A percentile compares a stretch with the other conserved stretches of the same genome.
Evolutionary conservation across 1,284 basidiomycete species (phyloP).

Genomic region (Ustilago lituana): DNA sequence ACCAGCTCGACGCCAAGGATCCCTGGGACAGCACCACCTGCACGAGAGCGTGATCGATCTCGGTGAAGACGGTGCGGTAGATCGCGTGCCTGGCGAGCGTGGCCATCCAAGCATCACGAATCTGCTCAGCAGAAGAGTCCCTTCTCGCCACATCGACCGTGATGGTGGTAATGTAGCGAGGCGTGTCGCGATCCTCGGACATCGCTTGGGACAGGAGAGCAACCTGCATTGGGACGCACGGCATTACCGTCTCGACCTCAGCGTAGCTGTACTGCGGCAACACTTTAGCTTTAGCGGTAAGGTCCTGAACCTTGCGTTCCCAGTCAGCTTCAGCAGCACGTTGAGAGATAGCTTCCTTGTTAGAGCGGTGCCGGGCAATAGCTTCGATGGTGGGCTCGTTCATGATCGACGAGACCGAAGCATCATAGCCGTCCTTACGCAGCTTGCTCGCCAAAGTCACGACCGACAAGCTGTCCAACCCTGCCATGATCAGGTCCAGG

Average conservation of each 20-base stretch:
- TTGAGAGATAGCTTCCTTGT: background rate
- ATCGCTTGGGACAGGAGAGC: constrained; percentile 53
- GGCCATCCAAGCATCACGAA: constrained; percentile 32
- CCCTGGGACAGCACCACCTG: constrained; percentile 42
- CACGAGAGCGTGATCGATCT: constrained; percentile 22
- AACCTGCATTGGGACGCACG: constrained; percentile 58
- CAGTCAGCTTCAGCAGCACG: constrained; percentile 5
- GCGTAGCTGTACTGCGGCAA: constrained; percentile 8
- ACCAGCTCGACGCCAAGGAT: constrained; percentile 16
- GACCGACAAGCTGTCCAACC: constrained; percentile 60
- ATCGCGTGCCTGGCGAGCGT: constrained; percentile 42
- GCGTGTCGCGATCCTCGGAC: constrained; percentile 16
- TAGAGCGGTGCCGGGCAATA: constrained; percentile 20
- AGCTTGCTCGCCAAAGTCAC: constrained; percentile 53
- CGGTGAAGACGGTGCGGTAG: constrained; percentile 56
- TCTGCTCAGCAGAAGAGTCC: constrained; percentile 7
- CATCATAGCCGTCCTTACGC: constrained; percentile 26
- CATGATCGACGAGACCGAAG: constrained; percentile 45
- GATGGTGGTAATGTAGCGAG: constrained; percentile 55
- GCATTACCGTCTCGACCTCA: constrained; percentile 23
- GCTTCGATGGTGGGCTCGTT: constrained; percentile 48
- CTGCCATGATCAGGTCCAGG: constrained; percentile 51
- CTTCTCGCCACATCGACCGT: constrained; percentile 14
- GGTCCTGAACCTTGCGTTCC: constrained; percentile 7
- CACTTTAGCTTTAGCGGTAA: constrained; percentile 13